A percentile compares a stretch with the other conserved stretches of the same genome.
Evolutionary conservation across 2,329 filamentous ascomycete species (phyloP).

Genomic region (Clonostachys solani): DNA sequence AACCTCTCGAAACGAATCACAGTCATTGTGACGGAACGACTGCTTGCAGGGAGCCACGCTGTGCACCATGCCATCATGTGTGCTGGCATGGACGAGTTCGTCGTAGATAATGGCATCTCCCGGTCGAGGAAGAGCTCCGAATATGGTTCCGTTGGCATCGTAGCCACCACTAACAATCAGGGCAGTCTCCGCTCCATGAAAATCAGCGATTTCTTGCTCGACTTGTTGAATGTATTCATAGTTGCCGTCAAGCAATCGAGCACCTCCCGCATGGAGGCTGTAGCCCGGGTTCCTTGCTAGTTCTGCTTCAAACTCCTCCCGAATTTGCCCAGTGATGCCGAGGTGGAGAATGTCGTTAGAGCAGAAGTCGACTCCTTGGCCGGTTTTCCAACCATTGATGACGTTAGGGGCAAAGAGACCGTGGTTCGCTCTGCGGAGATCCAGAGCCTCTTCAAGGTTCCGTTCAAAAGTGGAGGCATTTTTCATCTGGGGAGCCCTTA

Average conservation of each 20-base stretch:
- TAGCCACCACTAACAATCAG: conserved; percentile 58
- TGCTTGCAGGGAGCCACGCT: conserved; percentile 41
- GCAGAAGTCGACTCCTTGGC: conserved; percentile 47
- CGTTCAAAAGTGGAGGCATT: neutral
- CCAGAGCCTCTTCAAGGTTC: conserved; percentile 24
- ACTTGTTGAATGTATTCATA: conserved; percentile 46
- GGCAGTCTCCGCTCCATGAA: conserved; percentile 53
- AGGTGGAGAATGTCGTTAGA: conserved; percentile 65
- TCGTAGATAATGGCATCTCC: conserved; percentile 59
- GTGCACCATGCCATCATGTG: conserved; percentile 58
- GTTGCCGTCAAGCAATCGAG: conserved; percentile 63
- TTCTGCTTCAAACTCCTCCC: conserved; percentile 40
- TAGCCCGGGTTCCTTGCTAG: conserved; percentile 35
- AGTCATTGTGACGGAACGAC: conserved; percentile 40
- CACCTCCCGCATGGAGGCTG: conserved; percentile 45
- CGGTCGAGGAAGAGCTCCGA: conserved; percentile 41
- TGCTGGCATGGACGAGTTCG: conserved; percentile 62
- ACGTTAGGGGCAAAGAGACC: conserved; percentile 4
- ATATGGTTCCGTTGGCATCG: conserved; percentile 48
- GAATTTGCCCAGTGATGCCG: conserved; percentile 37
- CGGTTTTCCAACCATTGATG: too few species aligned
- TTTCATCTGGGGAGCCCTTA: neutral
- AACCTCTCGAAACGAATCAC: conserved; percentile 23
- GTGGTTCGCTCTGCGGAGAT: conserved; percentile 13
- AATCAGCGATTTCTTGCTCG: conserved; percentile 56